Evolutionary conservation across 352 stramenopile genomes (phyloP).

Genomic region (Aphanomyces cochlioides): DNA sequence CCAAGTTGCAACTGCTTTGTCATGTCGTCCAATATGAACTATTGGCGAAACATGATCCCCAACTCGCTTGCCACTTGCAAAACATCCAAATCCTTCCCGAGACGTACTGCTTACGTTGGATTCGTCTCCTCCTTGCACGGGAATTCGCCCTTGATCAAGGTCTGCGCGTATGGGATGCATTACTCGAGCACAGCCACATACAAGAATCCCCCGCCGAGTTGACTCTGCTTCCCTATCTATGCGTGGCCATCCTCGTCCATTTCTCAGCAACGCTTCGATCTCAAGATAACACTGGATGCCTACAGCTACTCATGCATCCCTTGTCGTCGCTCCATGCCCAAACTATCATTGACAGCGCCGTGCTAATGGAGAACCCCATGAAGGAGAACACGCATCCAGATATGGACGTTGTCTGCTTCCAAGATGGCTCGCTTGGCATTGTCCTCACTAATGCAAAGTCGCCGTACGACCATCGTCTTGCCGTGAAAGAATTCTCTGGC

Average conservation of each 20-base stretch:
- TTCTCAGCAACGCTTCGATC: constrained; percentile 52
- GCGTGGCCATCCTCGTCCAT: constrained; percentile 55
- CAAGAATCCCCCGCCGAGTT: constrained; percentile 37
- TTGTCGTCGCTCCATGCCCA: constrained; percentile 29
- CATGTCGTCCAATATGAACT: constrained; percentile 72
- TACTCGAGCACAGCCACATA: constrained; percentile 41
- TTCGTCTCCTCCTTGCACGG: constrained; percentile 70
- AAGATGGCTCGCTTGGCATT: constrained; percentile 58
- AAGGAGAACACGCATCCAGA: constrained; percentile 35
- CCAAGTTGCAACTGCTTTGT: constrained; percentile 54
- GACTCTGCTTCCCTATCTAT: constrained; percentile 65
- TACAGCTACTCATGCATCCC: constrained; percentile 70
- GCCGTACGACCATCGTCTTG: constrained; percentile 53
- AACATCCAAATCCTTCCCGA: constrained; percentile 77
- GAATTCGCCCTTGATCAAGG: constrained; percentile 67
- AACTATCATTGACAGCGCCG: constrained; percentile 48
- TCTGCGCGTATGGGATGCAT: constrained; percentile 61
- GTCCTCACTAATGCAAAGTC: constrained; percentile 51
- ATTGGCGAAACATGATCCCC: constrained; percentile 70
- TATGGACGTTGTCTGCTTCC: constrained; percentile 63
- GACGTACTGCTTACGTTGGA: constrained; percentile 78
- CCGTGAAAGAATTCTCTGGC: constrained; percentile 72
- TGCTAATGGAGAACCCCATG: constrained; percentile 59
- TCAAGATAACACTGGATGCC: constrained; percentile 62
- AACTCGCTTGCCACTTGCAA: constrained; percentile 73